Conservation (phyloP, 2,329 filamentous ascomycete species). For the Fusarium begoniae region DNA sequence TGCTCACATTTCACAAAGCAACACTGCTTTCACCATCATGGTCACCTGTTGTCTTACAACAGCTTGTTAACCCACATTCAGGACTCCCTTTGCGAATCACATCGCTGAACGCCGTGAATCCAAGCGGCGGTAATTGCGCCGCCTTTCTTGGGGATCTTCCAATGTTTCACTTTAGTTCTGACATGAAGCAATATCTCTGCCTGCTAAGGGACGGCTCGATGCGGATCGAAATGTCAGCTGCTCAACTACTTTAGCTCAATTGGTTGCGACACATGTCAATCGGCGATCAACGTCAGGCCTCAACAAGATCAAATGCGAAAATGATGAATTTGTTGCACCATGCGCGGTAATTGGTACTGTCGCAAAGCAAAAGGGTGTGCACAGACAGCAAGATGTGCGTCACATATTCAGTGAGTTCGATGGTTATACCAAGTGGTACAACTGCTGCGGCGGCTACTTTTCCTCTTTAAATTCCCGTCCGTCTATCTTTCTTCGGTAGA, state of each 20-base stretch:
- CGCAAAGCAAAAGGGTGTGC: not conserved
- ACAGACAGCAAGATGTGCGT: not conserved
- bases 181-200: not conserved
- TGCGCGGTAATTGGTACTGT: not conserved
- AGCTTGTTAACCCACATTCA: not conserved
- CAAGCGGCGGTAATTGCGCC: not conserved
- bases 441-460: not conserved
- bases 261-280: constrained; percentile 7
- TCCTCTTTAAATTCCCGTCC: not conserved
- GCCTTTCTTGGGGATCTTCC: not conserved
- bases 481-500: not conserved
- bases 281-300: not conserved
- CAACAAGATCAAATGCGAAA: not conserved
- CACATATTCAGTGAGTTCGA: not conserved
- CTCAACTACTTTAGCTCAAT: constrained; percentile 3
- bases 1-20: not conserved
- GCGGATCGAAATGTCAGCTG: not conserved
- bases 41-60: not conserved
- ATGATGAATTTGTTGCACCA: not conserved
- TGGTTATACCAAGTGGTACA: not conserved
- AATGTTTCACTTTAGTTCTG: constrained; percentile 3
- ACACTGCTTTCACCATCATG: not conserved
- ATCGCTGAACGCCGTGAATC: not conserved
- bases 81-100: not conserved
- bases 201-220: not conserved